phyloP scores from a whole-genome alignment of 352 stramenopile species.

The Thraustochytrium sp. region DNA sequence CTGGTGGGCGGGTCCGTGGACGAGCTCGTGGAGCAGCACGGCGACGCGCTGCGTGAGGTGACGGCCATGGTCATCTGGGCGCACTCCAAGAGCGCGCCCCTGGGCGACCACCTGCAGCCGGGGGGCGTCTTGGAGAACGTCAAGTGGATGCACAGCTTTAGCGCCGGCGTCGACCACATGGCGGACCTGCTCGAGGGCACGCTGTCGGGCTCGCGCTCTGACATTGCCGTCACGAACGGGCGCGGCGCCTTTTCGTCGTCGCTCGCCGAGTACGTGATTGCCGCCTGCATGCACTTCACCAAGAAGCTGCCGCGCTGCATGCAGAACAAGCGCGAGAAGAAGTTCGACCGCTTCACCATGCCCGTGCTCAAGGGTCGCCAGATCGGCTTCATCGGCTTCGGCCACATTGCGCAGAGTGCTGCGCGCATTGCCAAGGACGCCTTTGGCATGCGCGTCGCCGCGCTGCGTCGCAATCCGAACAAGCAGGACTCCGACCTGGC shows the following conservation, averaged over 20 bases:
- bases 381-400: constrained; percentile 47
- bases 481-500: background rate
- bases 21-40: background rate
- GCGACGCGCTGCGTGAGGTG: background rate
- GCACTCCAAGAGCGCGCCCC: background rate
- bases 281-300: constrained; percentile 44
- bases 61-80: background rate
- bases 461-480: constrained; percentile 14
- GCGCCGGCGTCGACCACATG: constrained; percentile 38
- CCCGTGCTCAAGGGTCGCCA: constrained; percentile 6
- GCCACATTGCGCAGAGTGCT: constrained; percentile 43
- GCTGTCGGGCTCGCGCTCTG: background rate
- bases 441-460: constrained; percentile 40
- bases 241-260: constrained; percentile 44
- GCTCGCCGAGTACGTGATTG: constrained; percentile 45
- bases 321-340: background rate
- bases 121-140: background rate
- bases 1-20: background rate
- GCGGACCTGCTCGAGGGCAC: background rate
- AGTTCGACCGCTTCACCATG: constrained; percentile 46
- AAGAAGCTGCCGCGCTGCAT: constrained; percentile 35
- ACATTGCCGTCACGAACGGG: constrained; percentile 40
- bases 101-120: background rate
- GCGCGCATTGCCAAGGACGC: background rate
- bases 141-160: constrained; percentile 45